These are phyloP conservation scores for Phaffia tasmanica DNA, from an alignment of 768 basidiomycete genomes.

Conservation along the genomic window DNA sequence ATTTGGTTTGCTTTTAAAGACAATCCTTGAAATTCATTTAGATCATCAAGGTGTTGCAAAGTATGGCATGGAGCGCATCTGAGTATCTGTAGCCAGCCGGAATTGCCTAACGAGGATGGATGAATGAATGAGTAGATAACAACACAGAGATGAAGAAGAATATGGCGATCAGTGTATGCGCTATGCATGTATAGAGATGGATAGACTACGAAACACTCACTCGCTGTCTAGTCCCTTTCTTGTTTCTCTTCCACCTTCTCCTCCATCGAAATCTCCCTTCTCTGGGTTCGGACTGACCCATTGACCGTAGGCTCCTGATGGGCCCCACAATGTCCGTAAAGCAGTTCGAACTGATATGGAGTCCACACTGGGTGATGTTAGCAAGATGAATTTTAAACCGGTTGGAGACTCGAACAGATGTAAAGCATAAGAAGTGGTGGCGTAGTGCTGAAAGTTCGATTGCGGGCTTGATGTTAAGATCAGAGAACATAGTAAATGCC, in stretches of 20 bases:
- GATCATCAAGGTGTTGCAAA: slow-evolving; percentile 25
- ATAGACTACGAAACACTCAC: slow-evolving; percentile 50
- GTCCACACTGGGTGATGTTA: slow-evolving; percentile 75
- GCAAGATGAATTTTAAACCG: slow-evolving; percentile 89
- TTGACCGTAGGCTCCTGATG: slow-evolving; percentile 17
- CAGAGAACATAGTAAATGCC: background rate
- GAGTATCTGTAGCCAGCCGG: slow-evolving; percentile 35
- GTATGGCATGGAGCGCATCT: slow-evolving; percentile 36
- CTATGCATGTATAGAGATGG: slow-evolving; percentile 62
- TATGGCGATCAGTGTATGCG: background rate
- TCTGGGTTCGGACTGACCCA: slow-evolving; percentile 25
- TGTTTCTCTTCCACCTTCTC: slow-evolving; percentile 2
- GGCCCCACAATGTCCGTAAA: slow-evolving; percentile 16
- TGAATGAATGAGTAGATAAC: background rate
- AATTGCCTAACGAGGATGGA: slow-evolving; percentile 29
- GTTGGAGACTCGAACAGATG: slow-evolving; percentile 85
- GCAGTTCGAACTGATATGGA: slow-evolving; percentile 38
- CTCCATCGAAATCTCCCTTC: slow-evolving; percentile 5
- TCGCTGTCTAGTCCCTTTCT: slow-evolving; percentile 23
- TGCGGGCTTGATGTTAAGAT: slow-evolving; percentile 6
- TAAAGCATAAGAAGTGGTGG: slow-evolving; percentile 82
- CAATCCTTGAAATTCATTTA: no score
- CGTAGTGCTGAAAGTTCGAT: slow-evolving; percentile 47
- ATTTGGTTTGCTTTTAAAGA: no score
- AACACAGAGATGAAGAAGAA: background rate